These are phyloP conservation scores for Rosa lucieae DNA, from an alignment of 306 rosid species.

Conservation along the genomic window DNA sequence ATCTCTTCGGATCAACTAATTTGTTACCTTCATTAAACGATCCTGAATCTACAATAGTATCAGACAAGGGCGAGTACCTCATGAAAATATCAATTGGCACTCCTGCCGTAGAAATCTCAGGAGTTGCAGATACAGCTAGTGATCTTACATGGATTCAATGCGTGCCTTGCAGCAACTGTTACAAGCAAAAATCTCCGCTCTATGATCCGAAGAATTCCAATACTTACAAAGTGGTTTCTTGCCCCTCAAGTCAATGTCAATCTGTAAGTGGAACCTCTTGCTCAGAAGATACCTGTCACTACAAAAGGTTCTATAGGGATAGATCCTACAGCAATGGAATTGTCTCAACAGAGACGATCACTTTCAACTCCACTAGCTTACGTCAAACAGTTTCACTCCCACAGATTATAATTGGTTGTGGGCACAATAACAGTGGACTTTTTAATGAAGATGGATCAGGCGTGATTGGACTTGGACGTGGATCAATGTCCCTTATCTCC, in stretches of 20 bases:
- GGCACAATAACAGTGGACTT: not conserved
- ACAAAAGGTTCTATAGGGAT: not conserved
- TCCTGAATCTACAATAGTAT: not conserved
- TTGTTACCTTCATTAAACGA: not conserved
- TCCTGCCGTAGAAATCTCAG: not conserved
- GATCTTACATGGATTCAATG: conserved; percentile 14
- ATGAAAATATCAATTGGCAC: conserved; percentile 12
- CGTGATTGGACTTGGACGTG: not conserved
- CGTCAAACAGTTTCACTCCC: not conserved
- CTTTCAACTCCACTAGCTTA: conserved; percentile 30
- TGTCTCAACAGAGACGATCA: conserved; percentile 41
- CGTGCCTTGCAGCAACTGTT: conserved; percentile 1
- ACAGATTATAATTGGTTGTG: conserved; percentile 5
- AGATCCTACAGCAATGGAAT: conserved; percentile 28
- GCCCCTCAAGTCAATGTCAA: not conserved
- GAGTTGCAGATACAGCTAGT: conserved; percentile 13
- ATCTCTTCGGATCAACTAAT: not conserved
- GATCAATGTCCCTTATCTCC: not conserved
- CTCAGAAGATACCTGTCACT: not conserved
- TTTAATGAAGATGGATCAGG: not conserved
- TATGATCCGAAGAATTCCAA: not conserved
- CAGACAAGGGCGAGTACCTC: not conserved
- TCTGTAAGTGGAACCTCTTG: not conserved
- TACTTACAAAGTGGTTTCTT: not conserved
- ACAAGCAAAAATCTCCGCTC: not conserved